Conservation (phyloP, 495 filamentous ascomycete species). For the Xylaria scruposa region DNA sequence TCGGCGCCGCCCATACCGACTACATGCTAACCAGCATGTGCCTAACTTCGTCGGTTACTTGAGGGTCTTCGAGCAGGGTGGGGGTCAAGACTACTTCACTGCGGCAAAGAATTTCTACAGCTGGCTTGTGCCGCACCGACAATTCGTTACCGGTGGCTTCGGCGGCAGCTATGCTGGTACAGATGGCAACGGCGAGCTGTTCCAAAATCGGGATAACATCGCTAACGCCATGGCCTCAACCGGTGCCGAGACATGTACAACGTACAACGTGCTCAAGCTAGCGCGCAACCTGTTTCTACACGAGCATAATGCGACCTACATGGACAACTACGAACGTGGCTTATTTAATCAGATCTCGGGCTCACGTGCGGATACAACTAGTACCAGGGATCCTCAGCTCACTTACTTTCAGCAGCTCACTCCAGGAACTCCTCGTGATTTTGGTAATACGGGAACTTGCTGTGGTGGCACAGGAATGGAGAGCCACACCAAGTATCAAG, state of each 20-base stretch:
- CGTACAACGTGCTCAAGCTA: conserved; percentile 45
- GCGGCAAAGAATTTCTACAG: conserved; percentile 45
- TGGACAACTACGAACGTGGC: conserved; percentile 47
- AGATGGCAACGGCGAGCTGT: conserved; percentile 43
- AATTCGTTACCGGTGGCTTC: conserved; percentile 40
- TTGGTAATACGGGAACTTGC: conserved; percentile 42
- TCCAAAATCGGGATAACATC: conserved; percentile 43
- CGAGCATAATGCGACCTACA: conserved; percentile 41
- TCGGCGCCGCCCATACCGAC: conserved; percentile 29
- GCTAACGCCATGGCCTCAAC: conserved; percentile 36
- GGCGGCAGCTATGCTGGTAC: conserved; percentile 32
- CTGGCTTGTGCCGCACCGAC: conserved; percentile 39
- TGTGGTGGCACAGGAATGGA: conserved; percentile 45
- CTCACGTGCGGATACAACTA: conserved; percentile 34
- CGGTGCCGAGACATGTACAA: conserved; percentile 45
- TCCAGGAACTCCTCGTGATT: conserved; percentile 40
- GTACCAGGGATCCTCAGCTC: conserved; percentile 35
- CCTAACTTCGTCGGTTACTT: conserved; percentile 45
- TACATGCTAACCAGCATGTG: conserved; percentile 46
- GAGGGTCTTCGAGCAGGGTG: conserved; percentile 41
- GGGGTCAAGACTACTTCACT: conserved; percentile 36
- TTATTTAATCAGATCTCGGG: conserved; percentile 42
- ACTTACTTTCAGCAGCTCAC: conserved; percentile 45
- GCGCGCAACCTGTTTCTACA: conserved; percentile 42
- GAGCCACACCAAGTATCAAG: conserved; percentile 44